Conservation (phyloP, 257 asterid genomes). For the Solanum rostratum region DNA sequence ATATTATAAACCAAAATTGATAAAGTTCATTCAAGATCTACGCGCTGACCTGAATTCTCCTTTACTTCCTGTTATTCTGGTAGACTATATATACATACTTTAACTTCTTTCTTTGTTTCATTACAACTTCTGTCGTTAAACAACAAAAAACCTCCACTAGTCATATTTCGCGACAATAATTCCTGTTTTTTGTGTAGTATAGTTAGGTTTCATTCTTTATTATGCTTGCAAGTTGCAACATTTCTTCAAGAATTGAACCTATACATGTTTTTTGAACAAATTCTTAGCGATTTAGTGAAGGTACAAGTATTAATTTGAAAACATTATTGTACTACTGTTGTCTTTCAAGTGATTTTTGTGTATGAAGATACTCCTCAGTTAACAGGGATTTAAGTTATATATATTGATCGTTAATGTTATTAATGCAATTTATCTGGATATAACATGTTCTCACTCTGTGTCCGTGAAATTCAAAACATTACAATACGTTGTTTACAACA, state of each 20-base stretch:
- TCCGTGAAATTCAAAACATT: too few species aligned
- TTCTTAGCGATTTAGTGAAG: background rate
- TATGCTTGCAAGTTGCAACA: background rate
- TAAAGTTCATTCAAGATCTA: background rate
- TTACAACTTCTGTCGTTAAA: background rate
- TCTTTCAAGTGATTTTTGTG: background rate
- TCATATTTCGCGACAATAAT: background rate
- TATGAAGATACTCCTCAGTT: background rate
- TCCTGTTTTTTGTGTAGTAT: background rate
- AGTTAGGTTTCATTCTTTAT: background rate
- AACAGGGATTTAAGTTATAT: background rate
- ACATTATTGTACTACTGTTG: background rate
- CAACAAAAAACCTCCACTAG: background rate
- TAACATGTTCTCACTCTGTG: background rate
- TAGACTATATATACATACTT: background rate
- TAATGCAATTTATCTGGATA: background rate
- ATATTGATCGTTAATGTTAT: background rate
- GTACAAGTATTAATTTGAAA: background rate
- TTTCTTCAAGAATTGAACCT: background rate
- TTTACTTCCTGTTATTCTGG: background rate
- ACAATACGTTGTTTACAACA: too few species aligned
- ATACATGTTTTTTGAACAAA: background rate
- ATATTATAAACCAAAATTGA: background rate
- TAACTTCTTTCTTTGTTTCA: background rate
- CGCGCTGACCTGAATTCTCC: background rate